Evolutionary conservation across 2,329 filamentous ascomycete species (phyloP).

Genomic region (Phialemoniopsis sp.): DNA sequence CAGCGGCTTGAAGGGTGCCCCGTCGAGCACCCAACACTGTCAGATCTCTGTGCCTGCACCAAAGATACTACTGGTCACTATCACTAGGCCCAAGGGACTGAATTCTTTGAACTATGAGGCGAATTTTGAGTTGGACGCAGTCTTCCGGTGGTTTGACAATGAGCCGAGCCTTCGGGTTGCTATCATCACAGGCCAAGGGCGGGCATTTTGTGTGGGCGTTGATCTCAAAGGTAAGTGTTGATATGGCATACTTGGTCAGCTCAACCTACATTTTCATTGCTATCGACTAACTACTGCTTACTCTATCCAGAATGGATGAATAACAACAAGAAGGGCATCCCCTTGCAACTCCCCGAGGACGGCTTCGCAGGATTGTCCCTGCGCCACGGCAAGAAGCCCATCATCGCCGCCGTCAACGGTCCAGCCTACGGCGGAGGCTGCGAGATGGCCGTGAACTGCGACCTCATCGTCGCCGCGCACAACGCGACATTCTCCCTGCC

Average conservation of each 20-base stretch:
- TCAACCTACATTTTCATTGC: slow-evolving; percentile 16
- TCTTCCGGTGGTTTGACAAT: slow-evolving; percentile 50
- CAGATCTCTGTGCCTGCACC: no score
- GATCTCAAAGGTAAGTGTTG: slow-evolving; percentile 53
- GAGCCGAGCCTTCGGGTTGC: slow-evolving; percentile 42
- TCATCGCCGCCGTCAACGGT: slow-evolving; percentile 61
- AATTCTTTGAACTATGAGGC: slow-evolving; percentile 38
- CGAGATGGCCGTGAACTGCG: slow-evolving; percentile 57
- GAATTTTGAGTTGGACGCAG: slow-evolving; percentile 41
- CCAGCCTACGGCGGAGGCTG: slow-evolving; percentile 56
- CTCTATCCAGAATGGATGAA: slow-evolving; percentile 2
- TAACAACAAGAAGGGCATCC: no score
- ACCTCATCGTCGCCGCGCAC: slow-evolving; percentile 52
- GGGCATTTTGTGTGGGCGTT: slow-evolving; percentile 50
- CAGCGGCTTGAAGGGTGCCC: no score
- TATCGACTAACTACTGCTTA: slow-evolving; percentile 17
- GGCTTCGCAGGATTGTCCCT: slow-evolving; percentile 33
- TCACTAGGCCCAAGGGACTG: slow-evolving; percentile 43
- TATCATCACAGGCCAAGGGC: slow-evolving; percentile 46
- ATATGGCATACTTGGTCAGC: no score
- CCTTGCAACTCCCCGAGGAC: no score
- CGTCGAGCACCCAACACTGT: no score
- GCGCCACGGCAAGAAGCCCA: slow-evolving; percentile 53
- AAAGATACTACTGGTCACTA: slow-evolving; percentile 44
- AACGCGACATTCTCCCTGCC: slow-evolving; percentile 55